Base-by-base conservation (phyloP, 2,329 filamentous ascomycete genomes). In the Calonectria fujianensis region DNA sequence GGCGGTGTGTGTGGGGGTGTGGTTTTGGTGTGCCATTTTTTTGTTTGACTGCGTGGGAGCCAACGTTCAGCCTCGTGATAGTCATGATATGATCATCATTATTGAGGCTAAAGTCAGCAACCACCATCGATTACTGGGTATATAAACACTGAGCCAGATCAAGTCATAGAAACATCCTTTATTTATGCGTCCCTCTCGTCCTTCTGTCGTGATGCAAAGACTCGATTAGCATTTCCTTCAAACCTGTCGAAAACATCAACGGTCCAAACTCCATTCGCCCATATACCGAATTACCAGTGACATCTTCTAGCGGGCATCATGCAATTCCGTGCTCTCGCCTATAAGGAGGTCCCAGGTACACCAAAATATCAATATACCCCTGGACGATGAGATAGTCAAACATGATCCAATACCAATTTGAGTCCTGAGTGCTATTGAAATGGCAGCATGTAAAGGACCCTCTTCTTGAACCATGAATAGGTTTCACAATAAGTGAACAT, bases 61-160 rank as follows among this genome's bases (percentile, higher is more conserved):
- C 13, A 41, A 24, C 27, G 11, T 27, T 65, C 66, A 73, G 71
- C 71, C 71, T 73, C 27, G 50, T 61, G 16, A 54, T 32, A 29
- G n/a, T 48, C 45, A 48, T 48, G 45, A 48, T 24, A 48, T 48
- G n/a, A 10, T 48, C 45, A 48, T 48, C 45, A 13, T 48, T 24
- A 10, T n/a, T 2, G 45, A 13, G 20, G n/a, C n/a, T n/a, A 48
- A 48, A 48, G 9, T 48, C 3, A 5, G 10, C 41, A 10, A 45
- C 45, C 24, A 13, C 45, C 11, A 48, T 48, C 9, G 9, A 48
- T 48, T n/a, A 24, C n/a, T 24, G 13, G 45, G 9, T 48, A 24
- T 24, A 48, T 48, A 13, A 48, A 8, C 20, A 24, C 8, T 24
- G 7, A 20, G 3, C 8, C n/a, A 13, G 7, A 9, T 48, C 11